Evolutionary conservation across 1,139 yeast genomes (phyloP).

Genomic region (Candida dubliniensis): DNA sequence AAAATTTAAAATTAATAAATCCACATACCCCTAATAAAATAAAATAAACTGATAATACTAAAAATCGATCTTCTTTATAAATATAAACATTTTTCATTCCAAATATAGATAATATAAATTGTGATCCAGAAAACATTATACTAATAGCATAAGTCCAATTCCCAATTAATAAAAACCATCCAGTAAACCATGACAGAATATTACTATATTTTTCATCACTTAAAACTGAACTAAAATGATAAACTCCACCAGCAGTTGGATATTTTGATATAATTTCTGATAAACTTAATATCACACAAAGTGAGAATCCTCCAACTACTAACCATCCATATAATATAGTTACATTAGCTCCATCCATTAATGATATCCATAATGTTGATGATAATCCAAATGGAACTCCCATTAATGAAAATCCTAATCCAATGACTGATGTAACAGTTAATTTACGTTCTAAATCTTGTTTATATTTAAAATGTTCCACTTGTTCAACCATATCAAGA

Average conservation of each 20-base stretch:
- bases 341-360: constrained; percentile 71
- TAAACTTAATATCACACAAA: constrained; percentile 63
- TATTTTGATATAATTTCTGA: constrained; percentile 74
- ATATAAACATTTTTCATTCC: constrained; percentile 55
- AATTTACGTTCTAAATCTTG: constrained; percentile 67
- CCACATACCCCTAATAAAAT: constrained; percentile 59
- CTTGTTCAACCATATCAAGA: constrained; percentile 39
- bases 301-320: constrained; percentile 58
- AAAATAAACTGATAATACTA: constrained; percentile 58
- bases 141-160: constrained; percentile 77
- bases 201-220: constrained; percentile 57
- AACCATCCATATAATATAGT: constrained; percentile 74
- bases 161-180: constrained; percentile 72
- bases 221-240: constrained; percentile 71
- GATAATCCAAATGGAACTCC: constrained; percentile 78
- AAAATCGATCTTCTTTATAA: constrained; percentile 55
- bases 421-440: constrained; percentile 66
- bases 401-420: constrained; percentile 74
- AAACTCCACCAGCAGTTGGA: constrained; percentile 74
- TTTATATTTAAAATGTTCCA: constrained; percentile 70
- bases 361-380: constrained; percentile 65
- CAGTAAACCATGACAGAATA: constrained; percentile 69
- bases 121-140: constrained; percentile 73
- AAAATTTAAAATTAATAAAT: constrained; percentile 58
- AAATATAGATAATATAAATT: constrained; percentile 62